These are phyloP conservation scores for Podospora fimiseda DNA, from an alignment of 495 filamentous ascomycete species.

Conservation along the genomic window DNA sequence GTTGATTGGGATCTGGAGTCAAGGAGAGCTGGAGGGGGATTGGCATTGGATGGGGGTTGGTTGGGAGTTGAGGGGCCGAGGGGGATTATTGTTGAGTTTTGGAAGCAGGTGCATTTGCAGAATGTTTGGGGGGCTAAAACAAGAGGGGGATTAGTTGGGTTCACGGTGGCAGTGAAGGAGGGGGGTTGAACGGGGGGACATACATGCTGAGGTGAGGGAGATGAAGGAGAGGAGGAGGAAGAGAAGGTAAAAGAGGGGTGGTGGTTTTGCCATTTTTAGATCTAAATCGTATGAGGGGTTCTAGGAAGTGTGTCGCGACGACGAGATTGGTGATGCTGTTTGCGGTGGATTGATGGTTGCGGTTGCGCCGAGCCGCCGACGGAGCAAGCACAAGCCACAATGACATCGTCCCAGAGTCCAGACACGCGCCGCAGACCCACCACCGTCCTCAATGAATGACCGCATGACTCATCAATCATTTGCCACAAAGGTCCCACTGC, in stretches of 20 bases:
- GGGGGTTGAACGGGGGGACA: too few relatives aligned
- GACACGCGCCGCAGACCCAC: neutral
- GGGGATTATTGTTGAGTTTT: slow-evolving; percentile 83
- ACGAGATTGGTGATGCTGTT: neutral
- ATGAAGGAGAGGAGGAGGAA: slow-evolving; percentile 29
- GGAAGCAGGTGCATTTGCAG: slow-evolving; percentile 96
- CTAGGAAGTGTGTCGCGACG: slow-evolving; percentile 2
- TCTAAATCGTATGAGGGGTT: slow-evolving; percentile 27
- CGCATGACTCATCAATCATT: too few relatives aligned
- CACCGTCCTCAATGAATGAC: too few relatives aligned
- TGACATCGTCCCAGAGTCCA: neutral
- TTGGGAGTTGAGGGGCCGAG: slow-evolving; percentile 42
- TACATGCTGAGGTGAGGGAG: slow-evolving; percentile 31
- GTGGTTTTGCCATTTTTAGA: neutral
- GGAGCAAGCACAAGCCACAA: neutral
- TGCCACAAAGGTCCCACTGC: too few relatives aligned
- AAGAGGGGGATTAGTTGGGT: slow-evolving; percentile 13
- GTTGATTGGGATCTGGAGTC: slow-evolving; percentile 24
- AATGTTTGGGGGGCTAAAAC: slow-evolving; percentile 61
- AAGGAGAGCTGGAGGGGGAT: slow-evolving; percentile 7
- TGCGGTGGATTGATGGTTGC: neutral
- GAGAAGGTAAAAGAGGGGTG: slow-evolving; percentile 16
- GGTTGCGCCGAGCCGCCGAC: neutral
- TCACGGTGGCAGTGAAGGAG: neutral
- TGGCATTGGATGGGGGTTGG: slow-evolving; percentile 23